Evolutionary conservation across 2,329 filamentous ascomycete species (phyloP).

Genomic region (Rachicladosporium sp.): DNA sequence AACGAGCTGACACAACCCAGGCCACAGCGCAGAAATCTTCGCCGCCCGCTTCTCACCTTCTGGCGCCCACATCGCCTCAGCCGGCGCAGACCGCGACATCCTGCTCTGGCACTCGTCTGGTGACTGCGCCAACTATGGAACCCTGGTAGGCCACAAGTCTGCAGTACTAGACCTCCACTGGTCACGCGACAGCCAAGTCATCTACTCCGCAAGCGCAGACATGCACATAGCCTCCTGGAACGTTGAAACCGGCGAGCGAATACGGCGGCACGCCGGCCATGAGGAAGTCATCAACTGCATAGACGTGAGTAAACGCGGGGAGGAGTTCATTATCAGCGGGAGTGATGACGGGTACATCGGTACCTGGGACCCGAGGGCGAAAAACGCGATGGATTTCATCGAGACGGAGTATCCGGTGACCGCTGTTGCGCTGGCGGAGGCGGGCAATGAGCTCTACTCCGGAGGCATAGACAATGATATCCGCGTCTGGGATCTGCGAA

Average conservation of each 20-base stretch:
- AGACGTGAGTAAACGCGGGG: constrained; percentile 77
- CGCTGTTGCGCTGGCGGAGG: constrained; percentile 79
- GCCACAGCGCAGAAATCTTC: constrained; percentile 73
- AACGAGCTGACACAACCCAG: constrained; percentile 21
- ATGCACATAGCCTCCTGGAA: constrained; percentile 93
- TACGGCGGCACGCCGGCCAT: constrained; percentile 83
- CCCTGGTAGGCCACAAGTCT: constrained; percentile 77
- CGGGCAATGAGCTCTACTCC: constrained; percentile 88
- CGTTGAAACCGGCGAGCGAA: constrained; percentile 76
- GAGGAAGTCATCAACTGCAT: constrained; percentile 92
- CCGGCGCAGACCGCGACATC: constrained; percentile 88
- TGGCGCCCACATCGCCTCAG: constrained; percentile 81
- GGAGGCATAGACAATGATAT: constrained; percentile 96
- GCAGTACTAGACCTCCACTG: constrained; percentile 88
- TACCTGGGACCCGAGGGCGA: constrained; percentile 89
- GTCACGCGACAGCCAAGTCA: constrained; percentile 82
- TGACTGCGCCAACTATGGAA: constrained; percentile 86
- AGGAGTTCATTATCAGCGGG: constrained; percentile 79
- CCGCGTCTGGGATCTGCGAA: constrained; percentile 91
- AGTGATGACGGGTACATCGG: constrained; percentile 91
- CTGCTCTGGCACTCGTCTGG: constrained; percentile 92
- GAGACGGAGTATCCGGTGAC: constrained; percentile 89
- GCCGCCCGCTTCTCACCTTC: constrained; percentile 79
- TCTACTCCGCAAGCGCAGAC: constrained; percentile 90
- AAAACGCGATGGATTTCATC: constrained; percentile 76